Base-by-base conservation (phyloP, 1,139 yeast species). In the Blastobotrys buckinghamii region DNA sequence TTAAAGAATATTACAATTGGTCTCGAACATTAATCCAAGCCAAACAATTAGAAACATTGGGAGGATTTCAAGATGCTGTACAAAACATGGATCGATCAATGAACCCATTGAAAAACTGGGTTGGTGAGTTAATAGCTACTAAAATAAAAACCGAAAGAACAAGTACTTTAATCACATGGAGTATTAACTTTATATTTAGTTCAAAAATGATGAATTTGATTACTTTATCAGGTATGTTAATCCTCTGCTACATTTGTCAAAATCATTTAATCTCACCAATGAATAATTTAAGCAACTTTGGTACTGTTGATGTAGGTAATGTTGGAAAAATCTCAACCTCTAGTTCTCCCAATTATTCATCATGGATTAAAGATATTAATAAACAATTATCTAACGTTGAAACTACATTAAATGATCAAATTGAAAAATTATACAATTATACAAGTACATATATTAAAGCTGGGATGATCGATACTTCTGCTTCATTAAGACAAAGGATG, bases 1-100 rank as follows among this genome's bases (percentile, higher is more conserved):
- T 47, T n/a, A 48, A 51, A 37, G 56, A 53, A 20, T 40, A 41
- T 30, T 53, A 45, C 37, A 33, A 42, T 8, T 58, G 61, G 61
- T 43, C 38, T 8, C 39, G 47, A 33, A 29, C 35, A 19, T 29
- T 52, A 6, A 37, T 30, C 10, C 53, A 52, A 40, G 55, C 54
- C 16, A 42, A 50, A 17, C 32, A 45, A 7, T 34, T 53, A 16
- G 49, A 46, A 16, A 50, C 51, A 9, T 50, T 53, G 13, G 54
- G 55, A 1, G 50, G 52, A 32, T 53, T 50, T 42, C 42, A 42
- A 26, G 55, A 53, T 32, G 53, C 55, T 6, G 39, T 53, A 17
- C 50, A 48, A 12, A 51, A 50, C 27, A 50, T 53, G 10, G 42
- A 38, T 24, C 17, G 38, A 7, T 53, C 53, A 2, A 17, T 19